Evolutionary conservation across 768 basidiomycete genomes (phyloP).

Genomic region (Suillus bovinus): DNA sequence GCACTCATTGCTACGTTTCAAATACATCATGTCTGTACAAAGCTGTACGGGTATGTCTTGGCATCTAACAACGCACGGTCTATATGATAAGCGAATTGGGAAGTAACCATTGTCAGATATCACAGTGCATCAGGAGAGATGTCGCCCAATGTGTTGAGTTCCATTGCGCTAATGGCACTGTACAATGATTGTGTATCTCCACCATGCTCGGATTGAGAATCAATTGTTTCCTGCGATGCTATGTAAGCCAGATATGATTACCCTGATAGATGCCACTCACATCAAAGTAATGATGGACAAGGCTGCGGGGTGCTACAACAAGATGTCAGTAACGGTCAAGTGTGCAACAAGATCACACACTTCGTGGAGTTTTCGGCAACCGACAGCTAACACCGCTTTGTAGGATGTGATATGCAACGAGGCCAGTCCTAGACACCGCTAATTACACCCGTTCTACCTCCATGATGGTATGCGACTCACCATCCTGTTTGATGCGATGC

Average conservation of each 20-base stretch:
- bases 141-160: conserved; percentile 61
- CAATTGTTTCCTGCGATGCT: conserved; percentile 63
- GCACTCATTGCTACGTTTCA: conserved; percentile 35
- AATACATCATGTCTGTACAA: conserved; percentile 24
- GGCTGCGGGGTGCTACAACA: conserved; percentile 73
- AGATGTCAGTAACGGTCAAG: conserved; percentile 8
- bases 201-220: conserved; percentile 69
- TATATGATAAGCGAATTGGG: not conserved
- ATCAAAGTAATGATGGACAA: conserved; percentile 93
- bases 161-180: conserved; percentile 59
- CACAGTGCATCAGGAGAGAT: conserved; percentile 73
- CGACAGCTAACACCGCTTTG: conserved; percentile 89
- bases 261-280: conserved; percentile 43
- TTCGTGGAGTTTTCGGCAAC: conserved; percentile 91
- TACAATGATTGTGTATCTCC: conserved; percentile 66
- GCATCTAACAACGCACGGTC: conserved; percentile 1
- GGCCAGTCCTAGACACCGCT: conserved; percentile 61
- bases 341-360: conserved; percentile 45
- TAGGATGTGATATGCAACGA: conserved; percentile 89
- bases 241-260: not conserved
- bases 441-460: not conserved
- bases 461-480: conserved; percentile 41
- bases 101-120: conserved; percentile 1
- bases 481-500: conserved; percentile 99
- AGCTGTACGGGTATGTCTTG: not conserved